These are phyloP conservation scores for Eimeria zaria DNA, from an alignment of 169 alveolate species.

Conservation along the genomic window DNA sequence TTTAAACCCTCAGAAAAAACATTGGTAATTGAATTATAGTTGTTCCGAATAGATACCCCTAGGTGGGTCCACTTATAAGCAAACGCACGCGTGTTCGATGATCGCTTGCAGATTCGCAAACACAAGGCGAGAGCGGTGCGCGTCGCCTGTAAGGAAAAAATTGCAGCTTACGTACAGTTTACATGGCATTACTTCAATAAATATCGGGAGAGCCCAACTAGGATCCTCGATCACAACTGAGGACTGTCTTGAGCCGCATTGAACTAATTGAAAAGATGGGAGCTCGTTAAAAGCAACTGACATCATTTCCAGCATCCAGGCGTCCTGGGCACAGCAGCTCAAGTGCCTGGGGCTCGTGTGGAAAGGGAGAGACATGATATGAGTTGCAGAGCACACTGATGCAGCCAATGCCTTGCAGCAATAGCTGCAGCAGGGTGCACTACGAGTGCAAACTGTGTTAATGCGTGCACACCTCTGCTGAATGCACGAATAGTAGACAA, in stretches of 20 bases:
- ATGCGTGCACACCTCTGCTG: neutral
- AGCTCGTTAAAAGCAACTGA: neutral
- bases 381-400: too few species aligned
- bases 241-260: neutral
- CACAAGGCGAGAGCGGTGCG: neutral
- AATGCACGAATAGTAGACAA: neutral
- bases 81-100: neutral
- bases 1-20: too few species aligned
- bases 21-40: too few species aligned
- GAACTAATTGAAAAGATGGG: neutral
- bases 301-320: neutral
- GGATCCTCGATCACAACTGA: neutral
- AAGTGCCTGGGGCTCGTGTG: neutral
- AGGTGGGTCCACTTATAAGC: neutral
- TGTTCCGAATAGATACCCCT: neutral
- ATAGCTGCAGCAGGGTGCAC: too few species aligned
- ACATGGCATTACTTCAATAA: neutral
- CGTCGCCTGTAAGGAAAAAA: neutral
- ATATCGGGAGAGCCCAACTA: neutral
- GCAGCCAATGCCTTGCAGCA: too few species aligned
- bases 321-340: neutral
- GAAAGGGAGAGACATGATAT: too few species aligned
- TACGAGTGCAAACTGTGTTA: too few species aligned
- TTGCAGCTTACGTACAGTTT: neutral
- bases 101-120: neutral